phyloP scores from a whole-genome alignment of 73 alveolate genomes.

The Blepharisma stoltei region DNA sequence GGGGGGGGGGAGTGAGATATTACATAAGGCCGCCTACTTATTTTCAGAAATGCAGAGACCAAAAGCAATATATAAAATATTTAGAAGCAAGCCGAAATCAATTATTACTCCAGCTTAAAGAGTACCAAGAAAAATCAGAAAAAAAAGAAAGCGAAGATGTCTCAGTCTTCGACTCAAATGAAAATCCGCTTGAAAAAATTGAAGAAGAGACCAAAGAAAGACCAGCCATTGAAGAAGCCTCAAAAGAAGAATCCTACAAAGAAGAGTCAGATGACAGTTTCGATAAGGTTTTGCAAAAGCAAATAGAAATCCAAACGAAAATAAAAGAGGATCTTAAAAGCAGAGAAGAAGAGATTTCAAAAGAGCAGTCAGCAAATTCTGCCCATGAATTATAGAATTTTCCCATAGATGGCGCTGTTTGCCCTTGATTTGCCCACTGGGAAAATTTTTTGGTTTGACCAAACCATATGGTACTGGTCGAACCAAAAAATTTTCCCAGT shows the following conservation, averaged over 20 bases:
- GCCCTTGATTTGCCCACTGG: too few relatives aligned
- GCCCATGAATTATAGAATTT: too few relatives aligned
- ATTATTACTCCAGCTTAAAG: slow-evolving; percentile 16
- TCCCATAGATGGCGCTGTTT: too few relatives aligned
- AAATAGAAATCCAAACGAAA: background rate
- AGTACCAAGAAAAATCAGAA: slow-evolving; percentile 39
- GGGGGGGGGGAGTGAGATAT: too few relatives aligned
- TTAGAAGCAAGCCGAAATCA: slow-evolving; percentile 42
- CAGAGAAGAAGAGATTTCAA: too few relatives aligned
- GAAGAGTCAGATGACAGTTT: background rate
- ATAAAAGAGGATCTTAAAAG: background rate
- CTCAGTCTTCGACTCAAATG: background rate
- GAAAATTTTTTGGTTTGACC: too few relatives aligned
- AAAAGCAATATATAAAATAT: slow-evolving; percentile 65
- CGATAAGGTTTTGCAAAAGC: background rate
- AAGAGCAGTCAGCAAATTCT: too few relatives aligned
- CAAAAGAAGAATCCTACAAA: slow-evolving; percentile 26
- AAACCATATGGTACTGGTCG: too few relatives aligned
- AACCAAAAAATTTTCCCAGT: too few relatives aligned
- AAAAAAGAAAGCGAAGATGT: slow-evolving; percentile 39
- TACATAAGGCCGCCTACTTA: slow-evolving; percentile 88
- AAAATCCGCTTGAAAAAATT: slow-evolving; percentile 19
- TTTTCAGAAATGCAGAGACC: slow-evolving; percentile 72
- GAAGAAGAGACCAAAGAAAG: slow-evolving; percentile 34
- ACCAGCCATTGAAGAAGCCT: slow-evolving; percentile 40